Evolutionary conservation across 2,329 filamentous ascomycete genomes (phyloP).

Genomic region (Trichoderma harzianum): DNA sequence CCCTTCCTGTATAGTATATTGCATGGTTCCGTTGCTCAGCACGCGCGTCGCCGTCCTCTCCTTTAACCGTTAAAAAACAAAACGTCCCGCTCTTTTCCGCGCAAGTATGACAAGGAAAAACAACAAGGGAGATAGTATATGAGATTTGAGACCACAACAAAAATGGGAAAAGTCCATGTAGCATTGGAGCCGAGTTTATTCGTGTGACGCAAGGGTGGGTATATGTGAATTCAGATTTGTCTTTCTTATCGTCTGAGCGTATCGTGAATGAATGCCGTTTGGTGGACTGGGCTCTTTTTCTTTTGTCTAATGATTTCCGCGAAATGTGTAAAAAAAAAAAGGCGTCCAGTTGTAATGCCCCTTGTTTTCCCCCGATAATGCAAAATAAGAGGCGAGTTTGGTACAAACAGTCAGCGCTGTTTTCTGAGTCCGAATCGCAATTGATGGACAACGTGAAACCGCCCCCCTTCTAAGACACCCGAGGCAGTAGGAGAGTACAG

Average conservation of each 20-base stretch:
- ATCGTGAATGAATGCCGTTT: slow-evolving; percentile 1
- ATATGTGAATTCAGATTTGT: not conserved
- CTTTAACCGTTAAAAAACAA: not conserved
- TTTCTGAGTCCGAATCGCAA: not conserved
- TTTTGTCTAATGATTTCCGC: not conserved
- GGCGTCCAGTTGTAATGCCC: not conserved
- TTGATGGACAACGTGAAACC: no score
- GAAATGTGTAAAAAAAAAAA: not conserved
- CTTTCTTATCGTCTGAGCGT: not conserved
- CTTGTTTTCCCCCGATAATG: not conserved
- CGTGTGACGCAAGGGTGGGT: not conserved
- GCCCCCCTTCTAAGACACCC: not conserved
- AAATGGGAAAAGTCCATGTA: not conserved
- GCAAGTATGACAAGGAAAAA: not conserved
- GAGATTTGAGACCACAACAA: not conserved
- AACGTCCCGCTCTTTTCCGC: not conserved
- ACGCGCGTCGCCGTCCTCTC: not conserved
- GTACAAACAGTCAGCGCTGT: not conserved
- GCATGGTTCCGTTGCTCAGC: not conserved
- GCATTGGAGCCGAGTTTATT: not conserved
- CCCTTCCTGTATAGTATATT: not conserved
- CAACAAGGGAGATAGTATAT: not conserved
- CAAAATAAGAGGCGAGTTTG: not conserved
- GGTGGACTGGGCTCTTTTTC: not conserved
- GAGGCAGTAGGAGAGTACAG: not conserved